Conservation (phyloP, 805 yeast species). For the Saccharomyces eubayanus region DNA sequence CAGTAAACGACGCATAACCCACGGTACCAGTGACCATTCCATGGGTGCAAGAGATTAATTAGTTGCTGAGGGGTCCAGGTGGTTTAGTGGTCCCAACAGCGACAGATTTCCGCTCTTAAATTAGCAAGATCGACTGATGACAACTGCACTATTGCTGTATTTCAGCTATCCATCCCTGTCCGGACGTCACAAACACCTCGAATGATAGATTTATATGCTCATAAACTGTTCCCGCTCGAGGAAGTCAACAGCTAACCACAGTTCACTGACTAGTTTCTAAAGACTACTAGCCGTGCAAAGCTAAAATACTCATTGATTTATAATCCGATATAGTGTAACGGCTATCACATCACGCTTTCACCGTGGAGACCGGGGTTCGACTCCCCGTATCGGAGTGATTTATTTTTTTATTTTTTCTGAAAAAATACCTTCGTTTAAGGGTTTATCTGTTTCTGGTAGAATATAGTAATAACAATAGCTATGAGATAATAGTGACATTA, state of each 20-base stretch:
- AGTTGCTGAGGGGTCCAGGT: background rate
- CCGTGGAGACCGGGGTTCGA: conserved; percentile 33
- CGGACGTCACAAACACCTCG: too few species aligned
- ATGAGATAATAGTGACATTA: background rate
- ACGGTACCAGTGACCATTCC: background rate
- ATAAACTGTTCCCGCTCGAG: too few species aligned
- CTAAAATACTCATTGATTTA: background rate
- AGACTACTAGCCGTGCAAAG: background rate
- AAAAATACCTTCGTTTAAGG: background rate
- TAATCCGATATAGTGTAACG: conserved; percentile 31
- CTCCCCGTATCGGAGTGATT: conserved; percentile 29
- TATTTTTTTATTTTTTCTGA: conserved; percentile 2
- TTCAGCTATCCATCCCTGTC: too few species aligned
- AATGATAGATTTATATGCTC: too few species aligned
- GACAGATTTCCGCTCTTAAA: background rate
- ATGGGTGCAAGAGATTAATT: background rate
- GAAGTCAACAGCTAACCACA: background rate
- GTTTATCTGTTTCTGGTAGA: background rate
- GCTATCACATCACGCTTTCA: conserved; percentile 31
- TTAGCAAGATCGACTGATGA: background rate
- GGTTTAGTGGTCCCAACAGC: background rate
- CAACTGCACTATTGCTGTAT: too few species aligned
- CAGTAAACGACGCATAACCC: background rate
- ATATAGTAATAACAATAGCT: background rate
- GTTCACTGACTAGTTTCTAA: too few species aligned